Base-by-base conservation (phyloP, 1,139 yeast genomes). In the Yamadazyma triangularis region DNA sequence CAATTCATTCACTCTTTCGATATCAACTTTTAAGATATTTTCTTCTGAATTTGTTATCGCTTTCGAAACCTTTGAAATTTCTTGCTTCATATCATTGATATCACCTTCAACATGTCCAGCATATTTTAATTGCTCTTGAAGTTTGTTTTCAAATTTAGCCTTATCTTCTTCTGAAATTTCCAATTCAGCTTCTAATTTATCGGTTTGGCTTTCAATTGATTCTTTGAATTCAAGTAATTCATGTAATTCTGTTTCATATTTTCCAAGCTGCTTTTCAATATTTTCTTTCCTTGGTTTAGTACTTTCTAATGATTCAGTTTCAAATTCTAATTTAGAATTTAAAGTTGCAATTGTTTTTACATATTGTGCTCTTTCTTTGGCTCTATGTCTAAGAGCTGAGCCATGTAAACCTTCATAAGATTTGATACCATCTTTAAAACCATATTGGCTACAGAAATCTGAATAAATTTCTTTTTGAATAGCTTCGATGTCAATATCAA, bases 371-470 rank as follows among this genome's bases (percentile, higher is more conserved):
- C 81, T 65, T 50, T 83, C 88, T 42, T 75, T 78, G 1, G 83
- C 70, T 34, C 79, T 72, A 25, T 70, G 67, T 48, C 87, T 71
- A 36, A 76, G 50, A 9, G 76, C 59, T 3, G 77, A 63, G 8
- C 91, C 89, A 36, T 82, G 86, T 15, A 73, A 61, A 27, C 60
- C 63, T 51, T 86, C 95, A 49, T 81, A 86, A 27, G 79, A 87
- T 31, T 68, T 65, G 27, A 85, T 76, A 26, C 67, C 68, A 40
- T 67, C 60, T 6, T 47, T 44, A 45, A 84, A 75, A 0, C 76
- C 75, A 36, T 79, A 59, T 33, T 58, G 64, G 2, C 51, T 36
- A 37, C 88, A 80, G 46, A 87, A 82, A 0, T 53, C 66, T 2
- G 56, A 42, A 50, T 78, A 86, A 4, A 79, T 57, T 2, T 48